Percentiles rank a stretch among this genome's conserved stretches.
These are phyloP conservation scores for Penicillium sp. DNA, from an alignment of 2,329 filamentous ascomycete genomes.

Conservation along the genomic window DNA sequence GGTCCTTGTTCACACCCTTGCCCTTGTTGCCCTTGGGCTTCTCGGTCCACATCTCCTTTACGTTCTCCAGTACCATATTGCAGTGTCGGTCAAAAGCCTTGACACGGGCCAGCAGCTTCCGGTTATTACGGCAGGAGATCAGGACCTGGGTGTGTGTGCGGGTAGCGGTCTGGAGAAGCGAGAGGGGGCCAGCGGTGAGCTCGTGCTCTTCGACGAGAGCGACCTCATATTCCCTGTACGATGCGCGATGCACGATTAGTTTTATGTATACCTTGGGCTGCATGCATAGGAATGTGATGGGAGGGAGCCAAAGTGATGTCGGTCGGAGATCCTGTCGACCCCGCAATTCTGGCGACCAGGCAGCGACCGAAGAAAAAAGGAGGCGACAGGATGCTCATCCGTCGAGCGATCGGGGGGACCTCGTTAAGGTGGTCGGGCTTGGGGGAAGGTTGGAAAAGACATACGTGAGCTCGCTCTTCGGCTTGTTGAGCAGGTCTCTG, in stretches of 20 bases:
- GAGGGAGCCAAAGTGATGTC: slow-evolving; percentile 5
- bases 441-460: slow-evolving; percentile 38
- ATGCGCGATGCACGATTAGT: slow-evolving; percentile 26
- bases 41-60: slow-evolving; percentile 99
- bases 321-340: slow-evolving; percentile 15
- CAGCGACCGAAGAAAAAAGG: slow-evolving; percentile 10
- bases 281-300: slow-evolving; percentile 22
- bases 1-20: slow-evolving; percentile 96
- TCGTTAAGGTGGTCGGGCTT: not conserved
- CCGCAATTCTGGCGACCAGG: slow-evolving; percentile 11
- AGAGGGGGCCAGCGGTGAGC: slow-evolving; percentile 78
- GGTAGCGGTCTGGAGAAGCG: slow-evolving; percentile 94
- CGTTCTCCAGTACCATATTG: slow-evolving; percentile 98
- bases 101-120: slow-evolving; percentile 93
- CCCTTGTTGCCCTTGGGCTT: slow-evolving; percentile 83
- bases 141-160: slow-evolving; percentile 93
- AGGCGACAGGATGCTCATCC: slow-evolving; percentile 7
- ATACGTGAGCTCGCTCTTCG: slow-evolving; percentile 87
- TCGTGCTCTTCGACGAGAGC: slow-evolving; percentile 78
- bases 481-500: slow-evolving; percentile 87
- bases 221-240: slow-evolving; percentile 80
- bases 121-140: slow-evolving; percentile 97
- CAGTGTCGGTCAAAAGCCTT: slow-evolving; percentile 99
- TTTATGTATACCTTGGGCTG: slow-evolving; percentile 13
- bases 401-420: not conserved